Percentiles rank a stretch among this genome's conserved stretches.
phyloP scores from a whole-genome alignment of 331 rosid species.

The Malus hybrid region DNA sequence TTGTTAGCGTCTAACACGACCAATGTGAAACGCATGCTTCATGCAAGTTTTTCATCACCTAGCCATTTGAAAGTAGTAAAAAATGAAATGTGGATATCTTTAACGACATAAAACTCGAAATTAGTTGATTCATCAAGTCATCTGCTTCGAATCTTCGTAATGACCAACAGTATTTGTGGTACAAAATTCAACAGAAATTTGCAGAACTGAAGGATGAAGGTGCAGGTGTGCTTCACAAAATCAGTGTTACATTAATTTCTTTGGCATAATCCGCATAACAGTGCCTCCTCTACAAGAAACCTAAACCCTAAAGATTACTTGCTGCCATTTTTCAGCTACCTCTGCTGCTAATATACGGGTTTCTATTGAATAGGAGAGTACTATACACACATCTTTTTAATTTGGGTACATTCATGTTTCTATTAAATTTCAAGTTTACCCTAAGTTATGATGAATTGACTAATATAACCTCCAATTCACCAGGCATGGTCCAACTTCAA shows the following conservation, averaged over 20 bases:
- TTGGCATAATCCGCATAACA: not conserved
- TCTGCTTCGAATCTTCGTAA: not conserved
- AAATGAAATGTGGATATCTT: too few species aligned
- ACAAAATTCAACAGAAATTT: not conserved
- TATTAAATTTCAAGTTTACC: not conserved
- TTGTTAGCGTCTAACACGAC: too few species aligned
- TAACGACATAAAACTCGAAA: not conserved
- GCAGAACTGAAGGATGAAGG: not conserved
- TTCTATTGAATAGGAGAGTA: not conserved
- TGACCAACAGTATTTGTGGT: not conserved
- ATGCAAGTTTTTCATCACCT: not conserved
- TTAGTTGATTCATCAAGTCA: not conserved
- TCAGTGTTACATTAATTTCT: not conserved
- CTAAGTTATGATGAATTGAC: not conserved
- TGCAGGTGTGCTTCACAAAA: not conserved
- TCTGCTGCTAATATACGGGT: not conserved
- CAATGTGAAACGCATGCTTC: too few species aligned
- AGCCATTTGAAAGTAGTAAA: not conserved
- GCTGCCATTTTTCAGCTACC: slow-evolving; percentile 13
- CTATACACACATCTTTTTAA: not conserved
- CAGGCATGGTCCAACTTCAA: not conserved
- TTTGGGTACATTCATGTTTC: not conserved
- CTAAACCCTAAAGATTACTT: not conserved
- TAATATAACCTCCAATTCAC: too few species aligned
- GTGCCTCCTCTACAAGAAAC: not conserved